Evolutionary conservation across 2,329 filamentous ascomycete genomes (phyloP).

Genomic region (Fusarium phyllophilum): DNA sequence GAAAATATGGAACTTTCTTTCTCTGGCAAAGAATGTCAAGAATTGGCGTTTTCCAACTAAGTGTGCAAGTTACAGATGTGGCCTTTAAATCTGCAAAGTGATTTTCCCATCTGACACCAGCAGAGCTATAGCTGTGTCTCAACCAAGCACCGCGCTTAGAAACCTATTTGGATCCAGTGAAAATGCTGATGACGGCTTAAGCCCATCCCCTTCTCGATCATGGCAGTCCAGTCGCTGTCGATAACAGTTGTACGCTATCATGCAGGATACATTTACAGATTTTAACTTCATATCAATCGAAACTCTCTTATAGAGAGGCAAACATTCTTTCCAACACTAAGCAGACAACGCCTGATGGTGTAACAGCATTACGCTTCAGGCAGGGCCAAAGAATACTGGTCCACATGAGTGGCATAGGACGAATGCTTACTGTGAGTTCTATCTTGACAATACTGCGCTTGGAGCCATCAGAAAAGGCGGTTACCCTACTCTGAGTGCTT

Average conservation of each 20-base stretch:
- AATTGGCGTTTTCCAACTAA: not conserved
- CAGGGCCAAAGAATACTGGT: not conserved
- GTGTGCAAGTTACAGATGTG: not conserved
- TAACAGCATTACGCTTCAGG: not conserved
- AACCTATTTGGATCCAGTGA: no score
- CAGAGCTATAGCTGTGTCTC: not conserved
- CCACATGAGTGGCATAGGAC: not conserved
- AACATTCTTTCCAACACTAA: not conserved
- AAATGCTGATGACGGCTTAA: not conserved
- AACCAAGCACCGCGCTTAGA: fast-evolving
- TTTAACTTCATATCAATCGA: not conserved
- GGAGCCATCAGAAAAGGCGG: no score
- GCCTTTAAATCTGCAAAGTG: no score
- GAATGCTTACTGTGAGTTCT: not conserved
- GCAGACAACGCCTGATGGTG: no score
- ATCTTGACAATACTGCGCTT: not conserved
- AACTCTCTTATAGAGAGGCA: not conserved
- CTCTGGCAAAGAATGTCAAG: not conserved
- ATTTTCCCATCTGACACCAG: no score
- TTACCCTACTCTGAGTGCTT: not conserved
- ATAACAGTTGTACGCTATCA: not conserved
- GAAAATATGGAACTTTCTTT: no score
- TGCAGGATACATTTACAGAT: no score
- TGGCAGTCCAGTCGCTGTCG: not conserved
- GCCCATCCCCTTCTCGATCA: not conserved